These are phyloP conservation scores for Acanthamoeba lenticulata DNA, from an alignment of 208 protist genomes.

Conservation along the genomic window DNA sequence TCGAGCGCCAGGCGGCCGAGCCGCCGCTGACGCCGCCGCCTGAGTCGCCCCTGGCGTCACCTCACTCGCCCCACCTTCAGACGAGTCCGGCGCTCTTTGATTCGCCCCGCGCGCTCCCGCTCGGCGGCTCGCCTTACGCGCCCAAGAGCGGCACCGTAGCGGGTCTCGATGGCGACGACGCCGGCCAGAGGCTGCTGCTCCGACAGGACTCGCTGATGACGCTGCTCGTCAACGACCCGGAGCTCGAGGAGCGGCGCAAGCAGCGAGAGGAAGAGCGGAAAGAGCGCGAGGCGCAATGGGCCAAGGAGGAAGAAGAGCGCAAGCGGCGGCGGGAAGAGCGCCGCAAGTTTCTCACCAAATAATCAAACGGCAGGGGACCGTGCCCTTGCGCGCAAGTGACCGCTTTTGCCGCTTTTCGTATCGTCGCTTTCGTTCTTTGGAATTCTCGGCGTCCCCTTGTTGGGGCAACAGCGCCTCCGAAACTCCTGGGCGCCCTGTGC, in stretches of 20 bases:
- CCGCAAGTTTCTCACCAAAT: constrained; percentile 56
- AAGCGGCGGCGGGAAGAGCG: constrained; percentile 42
- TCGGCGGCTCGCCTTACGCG: too few relatives aligned
- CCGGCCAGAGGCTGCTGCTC: constrained; percentile 13
- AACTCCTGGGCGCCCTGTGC: too few relatives aligned
- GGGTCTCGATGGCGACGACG: not conserved
- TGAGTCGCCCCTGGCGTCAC: not conserved
- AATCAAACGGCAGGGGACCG: not conserved
- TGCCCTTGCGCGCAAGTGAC: too few relatives aligned
- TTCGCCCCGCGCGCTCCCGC: not conserved
- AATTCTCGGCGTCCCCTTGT: too few relatives aligned
- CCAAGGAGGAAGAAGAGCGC: constrained; percentile 49
- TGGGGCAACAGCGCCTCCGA: too few relatives aligned
- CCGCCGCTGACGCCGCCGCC: not conserved
- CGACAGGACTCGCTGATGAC: constrained; percentile 35
- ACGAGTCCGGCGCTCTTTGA: not conserved
- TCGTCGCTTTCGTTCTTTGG: too few relatives aligned
- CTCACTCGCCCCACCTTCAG: not conserved
- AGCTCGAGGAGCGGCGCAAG: constrained; percentile 52
- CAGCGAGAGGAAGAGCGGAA: constrained; percentile 54
- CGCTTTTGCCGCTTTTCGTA: too few relatives aligned
- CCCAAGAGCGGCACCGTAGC: too few relatives aligned
- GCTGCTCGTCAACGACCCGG: constrained; percentile 50
- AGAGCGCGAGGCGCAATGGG: constrained; percentile 47
- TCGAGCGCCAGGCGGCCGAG: not conserved